Conservation (phyloP, 78 protist genomes). For the Chrysochromulina tobinii region DNA sequence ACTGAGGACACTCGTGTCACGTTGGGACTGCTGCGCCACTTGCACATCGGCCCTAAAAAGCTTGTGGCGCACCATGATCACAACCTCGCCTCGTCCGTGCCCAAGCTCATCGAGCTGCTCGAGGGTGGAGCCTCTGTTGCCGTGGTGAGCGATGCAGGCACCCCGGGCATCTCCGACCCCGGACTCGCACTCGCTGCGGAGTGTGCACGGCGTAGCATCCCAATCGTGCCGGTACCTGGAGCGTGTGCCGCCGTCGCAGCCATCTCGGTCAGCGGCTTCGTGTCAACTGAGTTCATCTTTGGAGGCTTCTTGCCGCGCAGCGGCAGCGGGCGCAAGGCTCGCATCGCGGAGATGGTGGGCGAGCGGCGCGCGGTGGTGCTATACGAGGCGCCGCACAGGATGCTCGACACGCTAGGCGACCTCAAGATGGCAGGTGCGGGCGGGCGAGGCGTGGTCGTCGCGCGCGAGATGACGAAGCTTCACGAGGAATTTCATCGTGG, state of each 20-base stretch:
- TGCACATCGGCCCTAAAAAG: not conserved
- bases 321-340: not conserved
- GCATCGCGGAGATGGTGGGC: not conserved
- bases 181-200: not conserved
- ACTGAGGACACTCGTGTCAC: conserved; percentile 13
- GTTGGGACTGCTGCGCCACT: not conserved
- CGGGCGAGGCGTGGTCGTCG: not conserved
- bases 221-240: not conserved
- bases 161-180: conserved; percentile 27
- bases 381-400: conserved; percentile 28
- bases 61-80: conserved; percentile 27
- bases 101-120: not conserved
- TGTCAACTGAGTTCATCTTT: not conserved
- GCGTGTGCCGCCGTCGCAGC: conserved; percentile 27
- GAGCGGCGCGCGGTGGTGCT: not conserved
- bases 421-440: not conserved
- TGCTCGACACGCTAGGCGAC: not conserved
- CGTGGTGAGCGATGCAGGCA: conserved; percentile 3
- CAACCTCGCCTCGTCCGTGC: not conserved
- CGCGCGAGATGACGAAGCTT: conserved; percentile 24
- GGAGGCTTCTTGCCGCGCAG: conserved; percentile 5
- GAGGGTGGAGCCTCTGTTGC: no score
- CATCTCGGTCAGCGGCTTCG: not conserved
- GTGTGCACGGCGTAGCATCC: not conserved
- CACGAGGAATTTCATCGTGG: not conserved